These are phyloP conservation scores for Ogataea haglerorum DNA, from an alignment of 805 yeast genomes.

Conservation along the genomic window DNA sequence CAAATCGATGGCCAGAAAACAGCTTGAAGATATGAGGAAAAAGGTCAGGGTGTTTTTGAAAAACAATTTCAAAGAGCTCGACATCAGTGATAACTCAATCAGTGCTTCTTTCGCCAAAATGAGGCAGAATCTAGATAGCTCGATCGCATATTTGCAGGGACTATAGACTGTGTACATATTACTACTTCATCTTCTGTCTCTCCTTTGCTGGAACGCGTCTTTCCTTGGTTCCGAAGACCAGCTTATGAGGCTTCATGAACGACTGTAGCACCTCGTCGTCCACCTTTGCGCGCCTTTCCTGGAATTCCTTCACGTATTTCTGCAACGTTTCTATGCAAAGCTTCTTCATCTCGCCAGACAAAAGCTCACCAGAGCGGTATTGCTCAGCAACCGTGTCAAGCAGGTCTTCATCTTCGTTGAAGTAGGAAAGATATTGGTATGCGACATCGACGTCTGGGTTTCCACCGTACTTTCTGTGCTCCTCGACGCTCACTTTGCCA, in stretches of 20 bases:
- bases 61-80: constrained; percentile 19
- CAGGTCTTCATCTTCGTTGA: constrained; percentile 82
- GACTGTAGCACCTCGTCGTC: constrained; percentile 56
- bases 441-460: constrained; percentile 95
- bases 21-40: constrained; percentile 9
- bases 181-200: constrained; percentile 34
- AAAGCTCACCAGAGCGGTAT: constrained; percentile 75
- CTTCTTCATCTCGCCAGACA: constrained; percentile 92
- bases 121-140: constrained; percentile 12
- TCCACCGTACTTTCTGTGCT: constrained; percentile 88
- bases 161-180: constrained; percentile 6
- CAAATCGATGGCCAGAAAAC: constrained; percentile 11
- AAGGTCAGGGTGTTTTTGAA: constrained; percentile 21
- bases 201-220: constrained; percentile 69
- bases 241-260: constrained; percentile 83
- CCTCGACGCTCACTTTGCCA: constrained; percentile 83
- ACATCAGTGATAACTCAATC: constrained; percentile 14
- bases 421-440: constrained; percentile 86
- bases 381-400: constrained; percentile 56
- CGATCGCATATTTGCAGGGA: constrained; percentile 13
- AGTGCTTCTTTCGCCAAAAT: constrained; percentile 11
- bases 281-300: constrained; percentile 67
- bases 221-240: constrained; percentile 69
- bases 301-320: constrained; percentile 76
- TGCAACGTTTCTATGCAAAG: constrained; percentile 78